Conservation (phyloP, 257 asterid genomes). For the Penstemon barbatus region DNA sequence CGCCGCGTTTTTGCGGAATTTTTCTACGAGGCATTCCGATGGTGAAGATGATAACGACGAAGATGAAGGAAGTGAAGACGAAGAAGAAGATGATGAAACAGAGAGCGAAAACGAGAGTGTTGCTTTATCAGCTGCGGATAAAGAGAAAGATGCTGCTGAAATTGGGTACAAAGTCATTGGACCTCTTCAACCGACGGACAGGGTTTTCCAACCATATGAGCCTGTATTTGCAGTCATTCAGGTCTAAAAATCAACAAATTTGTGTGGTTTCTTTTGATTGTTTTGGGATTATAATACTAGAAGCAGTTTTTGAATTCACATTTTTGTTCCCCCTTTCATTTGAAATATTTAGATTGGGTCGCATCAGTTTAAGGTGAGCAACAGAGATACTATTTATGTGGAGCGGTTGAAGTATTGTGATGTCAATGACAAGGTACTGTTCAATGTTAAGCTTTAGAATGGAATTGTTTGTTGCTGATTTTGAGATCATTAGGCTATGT, state of each 20-base stretch:
- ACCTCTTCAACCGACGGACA: conserved; percentile 59
- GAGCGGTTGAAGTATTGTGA: conserved; percentile 90
- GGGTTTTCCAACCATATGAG: conserved; percentile 59
- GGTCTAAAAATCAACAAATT: conserved; percentile 37
- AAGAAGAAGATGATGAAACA: conserved; percentile 18
- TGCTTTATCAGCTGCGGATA: conserved; percentile 40
- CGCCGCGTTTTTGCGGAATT: conserved; percentile 33
- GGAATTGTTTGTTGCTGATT: no score
- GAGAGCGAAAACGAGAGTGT: conserved; percentile 22
- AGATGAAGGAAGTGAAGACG: conserved; percentile 17
- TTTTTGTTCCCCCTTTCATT: no score
- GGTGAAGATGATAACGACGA: conserved; percentile 31
- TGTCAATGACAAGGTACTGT: conserved; percentile 77
- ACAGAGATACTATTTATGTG: conserved; percentile 65
- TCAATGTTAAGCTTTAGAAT: conserved; percentile 18
- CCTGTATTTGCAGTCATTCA: conserved; percentile 83
- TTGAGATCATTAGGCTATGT: no score
- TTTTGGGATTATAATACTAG: background rate
- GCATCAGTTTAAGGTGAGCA: conserved; percentile 96
- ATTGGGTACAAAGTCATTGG: conserved; percentile 80
- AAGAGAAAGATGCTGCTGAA: conserved; percentile 50
- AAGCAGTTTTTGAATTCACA: no score
- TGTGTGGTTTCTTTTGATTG: background rate
- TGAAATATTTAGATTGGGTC: conserved; percentile 70
- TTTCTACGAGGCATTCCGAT: conserved; percentile 36